Base-by-base conservation (phyloP, 768 basidiomycete species). In the Hygrocybe punicea region DNA sequence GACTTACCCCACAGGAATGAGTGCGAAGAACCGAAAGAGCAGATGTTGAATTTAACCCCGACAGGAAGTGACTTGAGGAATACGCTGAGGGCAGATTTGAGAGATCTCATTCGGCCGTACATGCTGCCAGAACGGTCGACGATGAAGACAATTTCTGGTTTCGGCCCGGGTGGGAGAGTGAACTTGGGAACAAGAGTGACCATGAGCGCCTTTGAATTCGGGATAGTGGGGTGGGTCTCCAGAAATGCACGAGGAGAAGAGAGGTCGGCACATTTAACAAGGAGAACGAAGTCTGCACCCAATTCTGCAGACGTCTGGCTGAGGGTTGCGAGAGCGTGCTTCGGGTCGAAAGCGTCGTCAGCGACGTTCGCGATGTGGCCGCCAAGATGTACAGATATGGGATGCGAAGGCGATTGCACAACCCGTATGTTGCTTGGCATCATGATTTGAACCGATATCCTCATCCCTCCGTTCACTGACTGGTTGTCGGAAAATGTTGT, bases 31-130 rank as follows among this genome's bases (percentile, higher is more conserved):
- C 49, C 49, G 34, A 51, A 51, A 6, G 49, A 51, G 19, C 49
- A 51, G 49, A 36, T 51, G 49, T 51, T 51, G 49, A 51, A 51
- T n/a, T 51, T 29, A 6, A 51, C 34, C 7, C 49, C 49, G 49
- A 51, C 29, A n/a, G 29, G 49, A 3, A 51, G 49, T 7, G 49
- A 51, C 3, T 36, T 29, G 49, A 36, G 49, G 49, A 51, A 51
- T 14, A 51, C 49, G 24, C 19, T 7, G 11, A 51, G 49, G 10
- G 49, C 10, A 29, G 49, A 51, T 25, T 51, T 51, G 24, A 51
- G 49, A 4, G 49, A 17, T 24, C 4, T 21, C 49, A 51, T 51
- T 16, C 29, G 49, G 33, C 6, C 49, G 25, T 3, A 6, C 49
- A 29, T 33, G 45, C 45, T 47, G 5, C 7, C 45, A 17, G 45